A percentile compares a stretch with the other conserved stretches of the same genome.
phyloP scores from a whole-genome alignment of 129 eudicot genomes.

The Flaveria linearis region DNA sequence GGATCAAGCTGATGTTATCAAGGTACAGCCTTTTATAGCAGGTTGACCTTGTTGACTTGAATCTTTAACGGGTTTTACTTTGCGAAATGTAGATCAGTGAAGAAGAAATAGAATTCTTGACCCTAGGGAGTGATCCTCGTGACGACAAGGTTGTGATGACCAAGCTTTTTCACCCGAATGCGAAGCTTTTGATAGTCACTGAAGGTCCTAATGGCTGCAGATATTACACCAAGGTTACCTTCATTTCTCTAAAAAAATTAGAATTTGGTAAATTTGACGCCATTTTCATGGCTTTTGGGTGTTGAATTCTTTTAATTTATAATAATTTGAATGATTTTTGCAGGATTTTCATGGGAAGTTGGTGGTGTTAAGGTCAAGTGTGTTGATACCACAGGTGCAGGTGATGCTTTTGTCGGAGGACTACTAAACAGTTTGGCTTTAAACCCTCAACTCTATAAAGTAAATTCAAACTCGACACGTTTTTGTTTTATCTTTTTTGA shows the following conservation, averaged over 20 bases:
- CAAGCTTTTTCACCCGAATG: conserved; percentile 46
- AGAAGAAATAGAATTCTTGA: conserved; percentile 51
- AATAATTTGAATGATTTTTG: not conserved
- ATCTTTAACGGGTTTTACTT: conserved; percentile 8
- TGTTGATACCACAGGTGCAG: conserved; percentile 63
- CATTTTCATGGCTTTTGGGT: not conserved
- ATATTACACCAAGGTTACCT: conserved; percentile 55
- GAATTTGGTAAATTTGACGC: not conserved
- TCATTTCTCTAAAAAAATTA: not conserved
- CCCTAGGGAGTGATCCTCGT: conserved; percentile 43
- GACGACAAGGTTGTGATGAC: conserved; percentile 44
- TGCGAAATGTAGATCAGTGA: conserved; percentile 46
- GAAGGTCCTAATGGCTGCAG: conserved; percentile 53
- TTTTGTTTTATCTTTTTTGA: too few species aligned
- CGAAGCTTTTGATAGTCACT: conserved; percentile 52
- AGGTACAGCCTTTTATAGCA: conserved; percentile 26
- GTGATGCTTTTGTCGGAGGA: conserved; percentile 63
- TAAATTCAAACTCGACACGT: not conserved
- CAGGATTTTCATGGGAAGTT: conserved; percentile 57
- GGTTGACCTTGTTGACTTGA: not conserved
- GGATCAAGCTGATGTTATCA: conserved; percentile 53
- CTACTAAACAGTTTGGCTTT: conserved; percentile 39
- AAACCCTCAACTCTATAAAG: conserved; percentile 39
- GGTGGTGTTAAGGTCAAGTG: conserved; percentile 41
- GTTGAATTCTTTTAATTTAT: not conserved